phyloP scores from a whole-genome alignment of 805 yeast genomes.

The Ogataea trehaloabstinens region DNA sequence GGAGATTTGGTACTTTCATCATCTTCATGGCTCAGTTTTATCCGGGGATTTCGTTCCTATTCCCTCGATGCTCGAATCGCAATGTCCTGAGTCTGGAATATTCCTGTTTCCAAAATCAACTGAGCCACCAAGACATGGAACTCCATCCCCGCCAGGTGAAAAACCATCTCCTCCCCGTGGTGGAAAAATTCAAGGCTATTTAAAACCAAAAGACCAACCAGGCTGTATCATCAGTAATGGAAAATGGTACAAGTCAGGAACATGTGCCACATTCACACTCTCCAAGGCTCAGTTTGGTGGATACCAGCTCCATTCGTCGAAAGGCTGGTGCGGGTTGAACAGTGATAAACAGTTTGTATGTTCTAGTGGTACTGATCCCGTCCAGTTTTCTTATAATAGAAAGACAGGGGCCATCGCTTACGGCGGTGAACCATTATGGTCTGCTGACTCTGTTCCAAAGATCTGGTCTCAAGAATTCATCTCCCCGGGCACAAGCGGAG shows the following conservation, averaged over 20 bases:
- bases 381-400: slow-evolving; percentile 58
- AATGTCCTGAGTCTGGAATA: slow-evolving; percentile 71
- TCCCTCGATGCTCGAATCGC: slow-evolving; percentile 52
- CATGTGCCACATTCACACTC: slow-evolving; percentile 77
- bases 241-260: slow-evolving; percentile 75
- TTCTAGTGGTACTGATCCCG: slow-evolving; percentile 34
- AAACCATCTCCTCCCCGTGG: slow-evolving; percentile 33
- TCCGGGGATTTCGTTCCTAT: slow-evolving; percentile 64
- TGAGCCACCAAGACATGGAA: slow-evolving; percentile 29
- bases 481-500: slow-evolving; percentile 41
- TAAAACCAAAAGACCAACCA: slow-evolving; percentile 47
- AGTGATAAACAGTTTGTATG: slow-evolving; percentile 29
- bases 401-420: slow-evolving; percentile 47
- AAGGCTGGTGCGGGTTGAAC: slow-evolving; percentile 67
- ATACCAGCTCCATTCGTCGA: slow-evolving; percentile 62
- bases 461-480: slow-evolving; percentile 49
- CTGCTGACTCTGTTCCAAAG: slow-evolving; percentile 45
- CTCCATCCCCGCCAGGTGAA: slow-evolving; percentile 20
- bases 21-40: slow-evolving; percentile 68
- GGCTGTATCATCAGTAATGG: slow-evolving; percentile 90
- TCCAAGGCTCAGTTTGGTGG: slow-evolving; percentile 67
- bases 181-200: slow-evolving; percentile 39
- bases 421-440: slow-evolving; percentile 65
- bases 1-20: slow-evolving; percentile 80
- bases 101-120: slow-evolving; percentile 64